Conservation (phyloP, 2,329 filamentous ascomycete genomes). For the Dryadomyces quercivorus region DNA sequence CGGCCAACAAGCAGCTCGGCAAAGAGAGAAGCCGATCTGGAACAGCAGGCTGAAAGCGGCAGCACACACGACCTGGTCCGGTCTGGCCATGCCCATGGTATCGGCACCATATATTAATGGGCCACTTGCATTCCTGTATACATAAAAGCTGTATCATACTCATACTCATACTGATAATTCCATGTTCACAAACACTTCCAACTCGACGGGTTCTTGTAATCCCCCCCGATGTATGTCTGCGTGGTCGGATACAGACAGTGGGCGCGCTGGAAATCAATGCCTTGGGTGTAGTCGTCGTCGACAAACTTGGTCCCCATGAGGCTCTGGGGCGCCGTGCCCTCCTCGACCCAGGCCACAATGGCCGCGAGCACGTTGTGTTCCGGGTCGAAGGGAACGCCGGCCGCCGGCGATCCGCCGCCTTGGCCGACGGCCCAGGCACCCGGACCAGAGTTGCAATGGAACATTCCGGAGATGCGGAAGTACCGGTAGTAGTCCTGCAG, state of each 20-base stretch:
- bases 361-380: conserved; percentile 30
- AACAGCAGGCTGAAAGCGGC: no score
- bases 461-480: conserved; percentile 40
- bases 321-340: conserved; percentile 27
- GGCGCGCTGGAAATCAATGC: conserved; percentile 7
- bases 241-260: conserved; percentile 6
- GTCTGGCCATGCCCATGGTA: no score
- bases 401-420: conserved; percentile 7
- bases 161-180: no score
- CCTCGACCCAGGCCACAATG: conserved; percentile 34
- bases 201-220: conserved; percentile 3
- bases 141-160: no score
- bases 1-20: no score
- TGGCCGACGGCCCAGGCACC: conserved; percentile 24
- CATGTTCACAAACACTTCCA: no score
- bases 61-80: no score
- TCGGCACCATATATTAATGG: no score
- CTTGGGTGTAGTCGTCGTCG: background rate
- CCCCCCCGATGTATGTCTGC: conserved; percentile 4
- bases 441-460: conserved; percentile 33
- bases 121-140: no score
- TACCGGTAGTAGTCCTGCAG: conserved; percentile 34
- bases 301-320: conserved; percentile 9
- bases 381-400: conserved; percentile 18
- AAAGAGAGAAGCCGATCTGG: no score